Conservation (phyloP, 139 green algal species). For the Micromonas pusilla region DNA sequence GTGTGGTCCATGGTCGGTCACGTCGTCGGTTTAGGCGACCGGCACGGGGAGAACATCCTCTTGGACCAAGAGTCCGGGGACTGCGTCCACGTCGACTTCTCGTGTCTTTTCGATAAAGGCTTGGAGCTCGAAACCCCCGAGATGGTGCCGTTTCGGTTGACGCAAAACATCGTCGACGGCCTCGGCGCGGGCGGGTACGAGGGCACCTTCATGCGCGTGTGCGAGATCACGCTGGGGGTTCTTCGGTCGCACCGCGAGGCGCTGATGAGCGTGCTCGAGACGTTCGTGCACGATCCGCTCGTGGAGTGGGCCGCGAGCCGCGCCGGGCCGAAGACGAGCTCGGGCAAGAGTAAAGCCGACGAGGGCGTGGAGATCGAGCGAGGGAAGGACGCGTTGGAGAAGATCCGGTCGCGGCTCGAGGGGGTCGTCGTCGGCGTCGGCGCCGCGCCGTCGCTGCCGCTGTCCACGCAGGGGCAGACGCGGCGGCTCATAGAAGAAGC, state of each 20-base stretch:
- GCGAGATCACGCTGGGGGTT: conserved; percentile 79
- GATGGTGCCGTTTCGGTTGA: conserved; percentile 93
- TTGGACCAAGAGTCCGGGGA: conserved; percentile 48
- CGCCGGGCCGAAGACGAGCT: conserved; percentile 8
- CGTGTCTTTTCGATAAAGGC: conserved; percentile 87
- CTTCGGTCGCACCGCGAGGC: conserved; percentile 52
- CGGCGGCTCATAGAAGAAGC: conserved; percentile 83
- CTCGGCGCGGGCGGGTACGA: conserved; percentile 85
- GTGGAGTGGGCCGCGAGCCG: conserved; percentile 75
- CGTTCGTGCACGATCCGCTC: conserved; percentile 94
- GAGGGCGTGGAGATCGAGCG: background rate
- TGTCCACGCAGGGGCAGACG: conserved; percentile 78
- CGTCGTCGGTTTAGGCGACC: conserved; percentile 39
- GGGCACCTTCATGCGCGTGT: conserved; percentile 71
- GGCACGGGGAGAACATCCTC: conserved; percentile 96
- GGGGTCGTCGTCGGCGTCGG: conserved; percentile 75
- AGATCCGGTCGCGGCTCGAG: conserved; percentile 40
- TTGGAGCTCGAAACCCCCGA: conserved; percentile 74
- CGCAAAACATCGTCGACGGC: conserved; percentile 93
- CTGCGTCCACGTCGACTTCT: conserved; percentile 77
- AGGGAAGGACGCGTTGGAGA: conserved; percentile 36
- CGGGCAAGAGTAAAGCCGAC: background rate
- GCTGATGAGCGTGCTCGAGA: conserved; percentile 89
- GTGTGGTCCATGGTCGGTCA: conserved; percentile 62
- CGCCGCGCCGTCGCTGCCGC: conserved; percentile 64